These are phyloP conservation scores for Hymenoscyphus infarciens DNA, from an alignment of 2,329 filamentous ascomycete genomes.

Conservation along the genomic window DNA sequence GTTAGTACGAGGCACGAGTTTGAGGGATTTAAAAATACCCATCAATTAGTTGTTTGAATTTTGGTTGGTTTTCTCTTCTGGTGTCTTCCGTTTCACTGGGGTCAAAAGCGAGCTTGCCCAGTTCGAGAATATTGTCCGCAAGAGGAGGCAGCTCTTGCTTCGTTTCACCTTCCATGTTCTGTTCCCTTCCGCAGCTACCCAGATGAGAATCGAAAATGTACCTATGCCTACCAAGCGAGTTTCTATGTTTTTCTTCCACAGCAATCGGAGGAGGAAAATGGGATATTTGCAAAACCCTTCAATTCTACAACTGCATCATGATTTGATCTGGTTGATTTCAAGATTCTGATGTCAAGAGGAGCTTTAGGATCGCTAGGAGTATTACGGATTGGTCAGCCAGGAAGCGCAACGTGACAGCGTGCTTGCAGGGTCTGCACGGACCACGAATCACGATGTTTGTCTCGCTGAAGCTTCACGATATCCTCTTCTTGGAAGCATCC, in stretches of 20 bases:
- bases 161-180: neutral
- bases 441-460: neutral
- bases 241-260: too few relatives aligned
- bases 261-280: neutral
- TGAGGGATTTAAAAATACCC: constrained; percentile 16
- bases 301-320: neutral
- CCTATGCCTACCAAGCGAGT: too few relatives aligned
- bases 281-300: neutral
- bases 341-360: neutral
- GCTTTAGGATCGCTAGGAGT: too few relatives aligned
- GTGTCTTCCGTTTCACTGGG: constrained; percentile 23
- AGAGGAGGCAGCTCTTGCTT: constrained; percentile 25
- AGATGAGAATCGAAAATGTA: too few relatives aligned
- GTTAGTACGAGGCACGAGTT: constrained; percentile 16
- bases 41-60: constrained; percentile 27
- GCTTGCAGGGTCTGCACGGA: neutral
- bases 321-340: neutral
- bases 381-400: too few relatives aligned
- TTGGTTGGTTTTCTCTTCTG: constrained; percentile 17
- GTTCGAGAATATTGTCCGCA: constrained; percentile 30
- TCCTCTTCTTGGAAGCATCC: constrained; percentile 17
- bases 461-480: neutral
- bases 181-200: neutral
- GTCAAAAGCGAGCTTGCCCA: constrained; percentile 32
- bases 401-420: neutral